A percentile compares a stretch with the other conserved stretches of the same genome.
Conservation (phyloP, 2,329 filamentous ascomycete species). For the Chrysosporium queenslandicum region DNA sequence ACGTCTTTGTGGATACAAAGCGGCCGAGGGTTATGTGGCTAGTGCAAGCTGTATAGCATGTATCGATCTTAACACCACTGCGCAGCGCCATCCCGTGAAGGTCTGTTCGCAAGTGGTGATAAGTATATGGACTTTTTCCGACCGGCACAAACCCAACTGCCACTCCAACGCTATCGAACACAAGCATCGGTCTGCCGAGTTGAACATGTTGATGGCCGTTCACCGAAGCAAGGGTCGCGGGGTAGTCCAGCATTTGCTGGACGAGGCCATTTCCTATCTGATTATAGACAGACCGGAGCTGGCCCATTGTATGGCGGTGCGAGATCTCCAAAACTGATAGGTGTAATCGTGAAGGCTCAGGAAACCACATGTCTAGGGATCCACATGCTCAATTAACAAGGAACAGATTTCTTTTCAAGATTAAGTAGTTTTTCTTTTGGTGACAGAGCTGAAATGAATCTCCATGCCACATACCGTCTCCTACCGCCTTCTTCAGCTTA, state of each 20-base stretch:
- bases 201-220: background rate
- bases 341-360: constrained; percentile 9
- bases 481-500: constrained; percentile 2
- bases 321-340: constrained; percentile 12
- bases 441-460: background rate
- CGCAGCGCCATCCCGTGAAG: constrained; percentile 8
- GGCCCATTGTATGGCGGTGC: constrained; percentile 12
- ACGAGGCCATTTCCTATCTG: constrained; percentile 5
- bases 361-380: constrained; percentile 13
- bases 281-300: constrained; percentile 7
- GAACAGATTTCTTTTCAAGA: background rate
- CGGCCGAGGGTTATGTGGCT: constrained; percentile 12
- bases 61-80: constrained; percentile 9
- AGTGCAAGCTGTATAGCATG: constrained; percentile 14
- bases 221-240: background rate
- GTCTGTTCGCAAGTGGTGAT: constrained; percentile 12
- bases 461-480: constrained; percentile 3
- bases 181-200: constrained; percentile 12
- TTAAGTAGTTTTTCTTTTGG: background rate
- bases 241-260: constrained; percentile 10
- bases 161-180: constrained; percentile 11
- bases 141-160: constrained; percentile 10
- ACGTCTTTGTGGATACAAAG: constrained; percentile 7
- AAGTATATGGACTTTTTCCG: constrained; percentile 5
- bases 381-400: background rate